A percentile compares a stretch with the other conserved stretches of the same genome.
phyloP scores from a whole-genome alignment of 306 rosid genomes.

The Crataegus laevigata region DNA sequence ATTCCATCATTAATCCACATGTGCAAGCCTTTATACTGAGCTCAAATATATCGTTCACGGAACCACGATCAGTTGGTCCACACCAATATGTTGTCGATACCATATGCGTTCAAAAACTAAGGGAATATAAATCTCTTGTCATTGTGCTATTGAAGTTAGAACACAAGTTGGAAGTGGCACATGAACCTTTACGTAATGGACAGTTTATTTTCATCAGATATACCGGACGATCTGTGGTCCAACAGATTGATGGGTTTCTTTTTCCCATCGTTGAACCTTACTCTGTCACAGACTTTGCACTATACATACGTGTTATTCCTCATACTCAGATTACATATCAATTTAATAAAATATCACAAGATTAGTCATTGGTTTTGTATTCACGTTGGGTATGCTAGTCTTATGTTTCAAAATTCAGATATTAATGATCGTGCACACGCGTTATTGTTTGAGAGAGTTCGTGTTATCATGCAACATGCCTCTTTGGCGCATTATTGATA shows the following conservation, averaged over 20 bases:
- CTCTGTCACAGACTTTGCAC: not conserved
- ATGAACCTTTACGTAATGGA: not conserved
- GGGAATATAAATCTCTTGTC: not conserved
- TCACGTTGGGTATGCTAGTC: not conserved
- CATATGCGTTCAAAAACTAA: not conserved
- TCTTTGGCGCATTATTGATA: not conserved
- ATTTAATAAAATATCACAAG: not conserved
- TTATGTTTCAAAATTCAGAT: not conserved
- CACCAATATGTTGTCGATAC: not conserved
- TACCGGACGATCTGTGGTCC: not conserved
- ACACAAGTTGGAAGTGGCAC: slow-evolving; percentile 8
- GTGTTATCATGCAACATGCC: not conserved
- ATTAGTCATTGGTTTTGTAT: no score
- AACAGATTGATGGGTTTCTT: not conserved
- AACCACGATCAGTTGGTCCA: not conserved
- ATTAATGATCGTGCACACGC: no score
- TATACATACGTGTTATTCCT: not conserved
- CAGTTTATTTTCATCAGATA: not conserved
- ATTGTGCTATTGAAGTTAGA: not conserved
- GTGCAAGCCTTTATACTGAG: not conserved
- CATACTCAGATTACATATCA: not conserved
- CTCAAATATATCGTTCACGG: not conserved
- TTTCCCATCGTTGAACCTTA: not conserved
- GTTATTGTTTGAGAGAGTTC: not conserved
- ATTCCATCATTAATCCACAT: not conserved